phyloP scores from a whole-genome alignment of 2,329 filamentous ascomycete genomes.

The Alternaria angustiovoidea region DNA sequence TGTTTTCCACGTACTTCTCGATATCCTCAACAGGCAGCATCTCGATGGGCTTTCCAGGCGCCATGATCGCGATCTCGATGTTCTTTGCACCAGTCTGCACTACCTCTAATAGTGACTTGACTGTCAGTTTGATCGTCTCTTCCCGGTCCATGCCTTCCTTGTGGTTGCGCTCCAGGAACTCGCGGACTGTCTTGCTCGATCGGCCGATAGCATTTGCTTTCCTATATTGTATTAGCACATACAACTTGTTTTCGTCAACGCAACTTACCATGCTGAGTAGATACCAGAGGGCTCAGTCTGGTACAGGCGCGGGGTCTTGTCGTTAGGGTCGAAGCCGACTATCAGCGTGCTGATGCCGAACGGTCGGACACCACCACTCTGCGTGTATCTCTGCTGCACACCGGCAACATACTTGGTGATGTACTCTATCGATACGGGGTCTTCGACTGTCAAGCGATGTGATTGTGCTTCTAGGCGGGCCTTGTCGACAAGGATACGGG shows the following conservation, averaged over 20 bases:
- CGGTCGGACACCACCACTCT: constrained; percentile 97
- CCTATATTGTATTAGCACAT: constrained; percentile 62
- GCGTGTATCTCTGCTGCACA: constrained; percentile 98
- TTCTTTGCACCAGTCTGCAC: constrained; percentile 99
- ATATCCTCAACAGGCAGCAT: constrained; percentile 96
- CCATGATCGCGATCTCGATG: constrained; percentile 99
- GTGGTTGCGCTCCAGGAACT: constrained; percentile 99
- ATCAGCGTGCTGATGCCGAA: constrained; percentile 98
- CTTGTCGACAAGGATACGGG: constrained; percentile 97
- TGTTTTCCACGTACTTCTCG: constrained; percentile 96
- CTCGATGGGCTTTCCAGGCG: constrained; percentile 87
- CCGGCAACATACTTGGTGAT: constrained; percentile 99
- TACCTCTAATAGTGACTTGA: constrained; percentile 97
- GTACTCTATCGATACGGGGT: constrained; percentile 97
- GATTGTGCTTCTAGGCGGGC: constrained; percentile 96
- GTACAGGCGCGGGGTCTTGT: constrained; percentile 87
- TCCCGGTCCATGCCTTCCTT: constrained; percentile 97
- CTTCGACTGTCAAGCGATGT: constrained; percentile 95
- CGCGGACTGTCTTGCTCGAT: constrained; percentile 97
- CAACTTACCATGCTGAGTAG: constrained; percentile 91
- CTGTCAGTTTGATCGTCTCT: constrained; percentile 93
- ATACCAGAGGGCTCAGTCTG: constrained; percentile 99
- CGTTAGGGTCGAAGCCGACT: constrained; percentile 96
- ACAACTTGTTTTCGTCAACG: neutral
- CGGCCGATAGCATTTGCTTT: constrained; percentile 99